phyloP scores from a whole-genome alignment of 208 protist species.

The Borovskyia barvae region DNA sequence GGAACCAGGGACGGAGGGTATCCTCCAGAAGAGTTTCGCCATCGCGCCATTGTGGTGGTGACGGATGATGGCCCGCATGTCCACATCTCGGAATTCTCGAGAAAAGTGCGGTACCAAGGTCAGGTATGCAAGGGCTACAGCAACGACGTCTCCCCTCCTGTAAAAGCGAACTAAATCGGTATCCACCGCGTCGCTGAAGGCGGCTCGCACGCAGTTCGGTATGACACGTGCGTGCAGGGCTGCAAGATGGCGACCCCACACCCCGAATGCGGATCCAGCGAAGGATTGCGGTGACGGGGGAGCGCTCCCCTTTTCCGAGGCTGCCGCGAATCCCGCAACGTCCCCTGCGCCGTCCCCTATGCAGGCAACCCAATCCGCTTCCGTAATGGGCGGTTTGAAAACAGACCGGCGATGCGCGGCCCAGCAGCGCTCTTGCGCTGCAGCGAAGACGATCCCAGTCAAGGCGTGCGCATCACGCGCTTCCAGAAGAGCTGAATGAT shows the following conservation, averaged over 20 bases:
- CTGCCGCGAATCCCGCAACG: too few relatives aligned
- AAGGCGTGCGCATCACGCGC: slow-evolving; percentile 12
- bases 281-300: neutral
- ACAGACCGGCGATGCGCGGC: neutral
- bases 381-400: slow-evolving; percentile 4
- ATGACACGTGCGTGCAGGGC: slow-evolving; percentile 27
- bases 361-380: slow-evolving; percentile 12
- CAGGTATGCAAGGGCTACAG: slow-evolving; percentile 11
- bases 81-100: neutral
- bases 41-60: slow-evolving; percentile 11
- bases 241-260: slow-evolving; percentile 14
- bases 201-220: slow-evolving; percentile 29
- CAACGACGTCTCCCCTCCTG: slow-evolving; percentile 33
- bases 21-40: slow-evolving; percentile 9
- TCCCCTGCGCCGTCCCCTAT: neutral
- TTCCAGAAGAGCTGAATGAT: neutral
- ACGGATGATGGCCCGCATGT: neutral
- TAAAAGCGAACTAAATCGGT: slow-evolving; percentile 42
- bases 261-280: neutral
- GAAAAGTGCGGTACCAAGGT: neutral
- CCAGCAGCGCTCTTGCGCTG: slow-evolving; percentile 4
- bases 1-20: neutral
- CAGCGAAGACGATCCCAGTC: neutral
- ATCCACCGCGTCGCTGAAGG: slow-evolving; percentile 19
- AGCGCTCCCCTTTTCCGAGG: neutral